Percentiles rank a stretch among this genome's conserved stretches.
Conservation (phyloP, 441 rosid species). For the Breynia disticha region DNA sequence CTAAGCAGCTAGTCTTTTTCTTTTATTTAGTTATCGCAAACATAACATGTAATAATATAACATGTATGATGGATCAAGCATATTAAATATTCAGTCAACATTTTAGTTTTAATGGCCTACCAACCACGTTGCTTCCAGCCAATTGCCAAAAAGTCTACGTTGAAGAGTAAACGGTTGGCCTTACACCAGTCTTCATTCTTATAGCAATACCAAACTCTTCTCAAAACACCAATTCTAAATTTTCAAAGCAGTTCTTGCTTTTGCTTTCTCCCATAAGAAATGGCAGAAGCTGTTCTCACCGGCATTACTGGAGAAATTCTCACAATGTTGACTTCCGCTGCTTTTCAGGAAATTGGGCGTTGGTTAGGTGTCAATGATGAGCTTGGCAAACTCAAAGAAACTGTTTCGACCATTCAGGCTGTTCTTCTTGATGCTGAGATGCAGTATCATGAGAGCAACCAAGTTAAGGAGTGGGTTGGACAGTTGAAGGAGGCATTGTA, state of each 20-base stretch:
- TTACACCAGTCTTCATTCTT: background rate
- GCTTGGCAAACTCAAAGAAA: conserved; percentile 1
- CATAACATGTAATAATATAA: too few relatives aligned
- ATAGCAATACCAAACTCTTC: background rate
- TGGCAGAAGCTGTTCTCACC: background rate
- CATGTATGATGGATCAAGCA: background rate
- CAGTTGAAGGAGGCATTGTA: background rate
- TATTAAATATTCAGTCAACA: background rate
- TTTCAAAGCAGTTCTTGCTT: background rate
- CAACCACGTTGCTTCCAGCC: too few relatives aligned
- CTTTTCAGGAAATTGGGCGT: background rate
- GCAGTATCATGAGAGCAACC: background rate
- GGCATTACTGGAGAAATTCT: background rate
- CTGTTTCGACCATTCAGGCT: background rate
- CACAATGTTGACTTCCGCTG: background rate
- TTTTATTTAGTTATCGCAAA: background rate
- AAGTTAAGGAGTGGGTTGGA: conserved; percentile 3
- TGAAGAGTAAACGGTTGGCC: too few relatives aligned
- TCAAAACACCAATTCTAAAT: background rate
- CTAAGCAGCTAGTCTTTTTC: too few relatives aligned
- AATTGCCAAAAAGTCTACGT: too few relatives aligned
- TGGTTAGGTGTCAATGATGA: background rate
- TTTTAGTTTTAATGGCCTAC: background rate
- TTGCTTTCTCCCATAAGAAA: background rate
- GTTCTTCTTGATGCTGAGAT: conserved; percentile 4